Base-by-base conservation (phyloP, 306 rosid species). In the Luffa acutangula region DNA sequence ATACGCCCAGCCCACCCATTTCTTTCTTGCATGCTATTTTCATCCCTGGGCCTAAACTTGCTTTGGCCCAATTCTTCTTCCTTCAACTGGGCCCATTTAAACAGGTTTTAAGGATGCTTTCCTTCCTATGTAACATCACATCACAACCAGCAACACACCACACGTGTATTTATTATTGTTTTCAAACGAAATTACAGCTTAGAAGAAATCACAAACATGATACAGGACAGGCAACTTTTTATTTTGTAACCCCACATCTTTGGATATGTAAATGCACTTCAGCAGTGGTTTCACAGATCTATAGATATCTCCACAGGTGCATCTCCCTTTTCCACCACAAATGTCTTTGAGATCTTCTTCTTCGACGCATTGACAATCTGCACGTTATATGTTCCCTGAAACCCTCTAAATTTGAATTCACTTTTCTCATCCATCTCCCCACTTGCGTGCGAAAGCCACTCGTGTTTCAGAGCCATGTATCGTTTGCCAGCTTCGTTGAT, bases 401-500 rank as follows among this genome's bases (percentile, higher is more conserved):
- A 96, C 20, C 97, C 97, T 77, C 94, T 93, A 25, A 96, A 96
- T 79, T n/a, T 73, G 83, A 86, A 91, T 54, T 85, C 80, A 41
- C 93, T 88, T 64, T 84, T 79, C 73, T 87, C 92, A 45, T 90
- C 89, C 57, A 87, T 79, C 73, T 82, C 85, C 4, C 97, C 98
- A 76, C 72, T 86, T 2, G 92, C 82, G 5, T 74, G 90, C 65
- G 94, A 88, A 25, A 96, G 76, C 98, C 97, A 93, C 87, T 93
- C 99, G 65, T 87, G 82, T 82, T 89, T 91, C 59, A 96, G 91
- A 75, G 77, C 79, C 75, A 93, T 77, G 82, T 77, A 90, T 21
- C 96, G 87, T 62, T 84, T 87, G 6, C 97, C 98, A 33, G 99
- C 97, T 86, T 89, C 91, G 6, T 96, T 93, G 21, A 96, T 6